Evolutionary conservation across 148 eudicot genomes (phyloP), one percentile per base, ranked within the genome.

Genomic region (Rhododendron kiyosumense): DNA sequence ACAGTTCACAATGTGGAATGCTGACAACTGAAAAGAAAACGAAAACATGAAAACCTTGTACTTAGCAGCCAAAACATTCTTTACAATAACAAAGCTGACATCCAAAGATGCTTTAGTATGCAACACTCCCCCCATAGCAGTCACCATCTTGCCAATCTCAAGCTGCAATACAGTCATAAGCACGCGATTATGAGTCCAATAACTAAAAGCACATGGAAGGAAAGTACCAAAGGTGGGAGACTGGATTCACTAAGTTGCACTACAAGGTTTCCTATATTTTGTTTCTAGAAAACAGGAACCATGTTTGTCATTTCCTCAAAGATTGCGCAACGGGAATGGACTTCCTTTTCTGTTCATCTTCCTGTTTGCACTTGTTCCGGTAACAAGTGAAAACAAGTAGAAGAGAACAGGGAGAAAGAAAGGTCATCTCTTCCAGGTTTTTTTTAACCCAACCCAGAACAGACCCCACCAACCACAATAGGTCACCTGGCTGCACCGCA

Each of bases 1-100:
- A 69, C 36, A 3, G 15, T 13, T 48, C 34, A 75, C 49, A 3
- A 34, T 34, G 61, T n/a, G 32, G 59, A 46, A 81, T 34, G 12
- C 57, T 13, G 71, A 17, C 30, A 73, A 9, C 41, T 43, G 78
- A 85, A 74, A 86, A 59, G 76, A 48, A 57, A 32, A 61, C 17
- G 41, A 43, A 76, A 54, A 18, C 84, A n/a, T 77, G 49, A 54
- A 34, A 87, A 97, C 99, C 99, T 95, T 93, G 82, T 97, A 97
- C 88, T 95, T 97, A 51, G 93, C 95, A 91, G 98, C 96, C 88
- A 89, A 85, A 84, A 97, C 99, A 91, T 88, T 90, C 91, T 95
- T 97, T 78, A 92, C 98, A 49, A 97, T 90, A 45, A 97, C 94
- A 93, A 97, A 97, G 89, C 89, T 97, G 89, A 97, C 92, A 91